Evolutionary conservation across 495 filamentous ascomycete genomes (phyloP).

Genomic region (Aspergillus incahuasiensis): DNA sequence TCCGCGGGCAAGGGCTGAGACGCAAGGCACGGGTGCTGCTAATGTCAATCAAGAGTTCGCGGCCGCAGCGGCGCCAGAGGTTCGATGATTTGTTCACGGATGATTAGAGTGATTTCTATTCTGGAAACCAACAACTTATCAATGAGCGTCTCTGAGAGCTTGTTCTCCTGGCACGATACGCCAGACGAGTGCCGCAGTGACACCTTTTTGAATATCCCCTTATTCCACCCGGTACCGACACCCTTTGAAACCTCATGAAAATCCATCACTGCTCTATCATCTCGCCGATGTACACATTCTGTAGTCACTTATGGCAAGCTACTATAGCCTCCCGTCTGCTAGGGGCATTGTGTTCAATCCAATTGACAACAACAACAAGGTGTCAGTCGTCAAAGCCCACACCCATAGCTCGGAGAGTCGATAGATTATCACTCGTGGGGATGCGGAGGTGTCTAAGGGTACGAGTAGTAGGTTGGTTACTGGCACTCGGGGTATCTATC

Average conservation of each 20-base stretch:
- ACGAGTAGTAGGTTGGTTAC: background rate
- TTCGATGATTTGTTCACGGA: slow-evolving; percentile 25
- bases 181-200: too few relatives aligned
- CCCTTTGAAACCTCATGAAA: background rate
- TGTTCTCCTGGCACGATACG: too few relatives aligned
- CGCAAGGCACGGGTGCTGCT: slow-evolving; percentile 23
- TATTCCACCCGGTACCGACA: background rate
- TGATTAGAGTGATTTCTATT: background rate
- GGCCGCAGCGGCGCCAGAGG: slow-evolving; percentile 37
- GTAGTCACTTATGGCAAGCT: background rate
- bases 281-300: background rate
- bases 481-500: too few relatives aligned
- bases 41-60: slow-evolving; percentile 36
- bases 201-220: background rate
- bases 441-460: background rate
- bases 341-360: background rate
- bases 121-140: background rate
- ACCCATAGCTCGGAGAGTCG: background rate
- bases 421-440: background rate
- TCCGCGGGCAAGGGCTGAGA: slow-evolving; percentile 25
- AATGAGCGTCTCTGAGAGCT: background rate
- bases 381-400: background rate
- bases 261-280: background rate
- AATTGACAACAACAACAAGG: background rate
- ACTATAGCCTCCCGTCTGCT: background rate